Base-by-base conservation (phyloP, 2,329 filamentous ascomycete genomes). In the Parastagonospora nodorum region DNA sequence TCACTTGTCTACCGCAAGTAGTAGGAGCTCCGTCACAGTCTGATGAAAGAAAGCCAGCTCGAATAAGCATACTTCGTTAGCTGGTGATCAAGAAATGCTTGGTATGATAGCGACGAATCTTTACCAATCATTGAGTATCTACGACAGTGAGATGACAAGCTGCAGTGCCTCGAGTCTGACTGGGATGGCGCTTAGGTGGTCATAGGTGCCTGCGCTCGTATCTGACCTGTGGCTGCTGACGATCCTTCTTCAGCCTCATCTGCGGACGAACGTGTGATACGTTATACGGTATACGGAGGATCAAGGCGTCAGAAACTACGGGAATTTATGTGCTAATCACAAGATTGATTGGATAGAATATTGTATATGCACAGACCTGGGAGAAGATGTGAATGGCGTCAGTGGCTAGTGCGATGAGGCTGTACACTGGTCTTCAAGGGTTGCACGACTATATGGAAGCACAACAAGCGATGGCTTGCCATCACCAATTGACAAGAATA, bases 1-100 rank as follows among this genome's bases (percentile, higher is more conserved):
- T 42, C n/a, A 15, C 27, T 15, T 19, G 14, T 24, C 35, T 2
- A 8, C 9, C 33, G 30, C 15, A 31, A 51, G 28, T 39, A 41
- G 47, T 8, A 41, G 27, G 15, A 33, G 32, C 32, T 48, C 39
- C 48, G 45, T 41, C n/a, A 29, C 19, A 28, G 44, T 28, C 16
- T 37, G 33, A 44, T 14, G 14, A 31, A 10, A 46, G 51, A 48
- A 48, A 36, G 55, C 58, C 50, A 58, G 55, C 54, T 31, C 19
- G 24, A 42, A 55, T 51, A 61, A 60, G 57, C 57, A 64, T 57
- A 54, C 45, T 16, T 52, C 32, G 16, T 49, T 61, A 58, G 59
- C 47, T 56, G 57, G 15, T 30, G 61, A 64, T 66, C 59, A 29
- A 42, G 35, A 35, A 57, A 60, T 53, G 57, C 59, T 59, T 63